Evolutionary conservation across 1,139 yeast species (phyloP), one percentile per base, ranked within the genome.

Genomic region (Suhomyces kunorum): DNA sequence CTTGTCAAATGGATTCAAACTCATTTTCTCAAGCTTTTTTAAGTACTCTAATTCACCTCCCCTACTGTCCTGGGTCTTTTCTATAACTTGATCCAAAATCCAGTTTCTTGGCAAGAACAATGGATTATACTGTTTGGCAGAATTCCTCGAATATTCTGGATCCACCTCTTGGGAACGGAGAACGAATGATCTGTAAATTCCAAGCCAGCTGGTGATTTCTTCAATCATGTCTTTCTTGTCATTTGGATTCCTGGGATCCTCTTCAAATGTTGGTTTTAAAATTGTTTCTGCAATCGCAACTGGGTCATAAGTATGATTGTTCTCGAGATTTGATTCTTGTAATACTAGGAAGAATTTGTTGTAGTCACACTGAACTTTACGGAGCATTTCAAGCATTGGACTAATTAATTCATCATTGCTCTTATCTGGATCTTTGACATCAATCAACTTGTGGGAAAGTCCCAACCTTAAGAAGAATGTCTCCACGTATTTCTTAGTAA

Each of bases 21-120:
- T 66, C 90, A 85, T 84, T 43, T 71, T 67, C 43, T 78, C 71
- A 17, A 84, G 56, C 50, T 83, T 83, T 26, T 74, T 56, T 43
- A 85, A 64, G 38, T 71, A 64, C 43, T 55, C 46, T 25, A 68
- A 49, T 47, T 72, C 74, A 22, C 59, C 53, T 3, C 66, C 69
- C n/a, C 59, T 53, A 16, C 65, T 58, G 8, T 66, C 69, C 36
- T 66, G 61, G 0, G 78, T 70, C 37, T 65, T 63, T 23, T 74
- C 70, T 39, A 87, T 83, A 0, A 88, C 96, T 46, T 89, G 92
- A 42, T 88, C 90, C 40, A 92, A 67, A 38, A 90, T 81, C 92
- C 96, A 88, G 49, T 83, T 86, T 45, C 92, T 74, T 12, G 96
- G 95, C 12, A 87, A 73, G 55, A 92, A 90, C 28, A 78, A 56